Conservation (phyloP, 495 filamentous ascomycete genomes). For the Trichoderma erinaceum region DNA sequence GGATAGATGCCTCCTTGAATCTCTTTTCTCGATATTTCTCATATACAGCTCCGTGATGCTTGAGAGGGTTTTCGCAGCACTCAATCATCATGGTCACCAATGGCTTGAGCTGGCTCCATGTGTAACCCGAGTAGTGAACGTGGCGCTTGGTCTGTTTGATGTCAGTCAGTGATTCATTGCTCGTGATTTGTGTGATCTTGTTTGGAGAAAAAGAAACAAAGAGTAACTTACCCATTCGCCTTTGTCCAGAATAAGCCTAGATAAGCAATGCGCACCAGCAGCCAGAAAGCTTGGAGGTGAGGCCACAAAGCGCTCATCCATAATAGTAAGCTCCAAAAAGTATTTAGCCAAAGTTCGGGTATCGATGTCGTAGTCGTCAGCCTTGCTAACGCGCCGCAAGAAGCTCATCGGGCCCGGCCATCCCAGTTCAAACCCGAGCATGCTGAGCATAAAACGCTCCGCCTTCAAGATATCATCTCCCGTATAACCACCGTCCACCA, state of each 20-base stretch:
- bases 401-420: slow-evolving; percentile 99
- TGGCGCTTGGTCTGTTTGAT: slow-evolving; percentile 63
- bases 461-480: slow-evolving; percentile 93
- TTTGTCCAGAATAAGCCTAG: slow-evolving; percentile 82
- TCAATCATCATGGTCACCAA: slow-evolving; percentile 72
- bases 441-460: slow-evolving; percentile 94
- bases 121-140: slow-evolving; percentile 89
- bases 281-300: slow-evolving; percentile 83
- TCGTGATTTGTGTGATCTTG: slow-evolving; percentile 9
- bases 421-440: slow-evolving; percentile 89
- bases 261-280: slow-evolving; percentile 87
- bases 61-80: slow-evolving; percentile 73
- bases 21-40: slow-evolving; percentile 84
- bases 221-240: slow-evolving; percentile 77
- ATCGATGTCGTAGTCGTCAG: slow-evolving; percentile 94
- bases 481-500: slow-evolving; percentile 90
- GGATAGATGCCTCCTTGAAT: slow-evolving; percentile 75
- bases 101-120: slow-evolving; percentile 71
- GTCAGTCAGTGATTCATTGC: slow-evolving; percentile 24
- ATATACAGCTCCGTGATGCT: slow-evolving; percentile 79
- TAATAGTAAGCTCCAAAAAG: slow-evolving; percentile 91
- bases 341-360: slow-evolving; percentile 96
- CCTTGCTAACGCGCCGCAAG: slow-evolving; percentile 92
- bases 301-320: slow-evolving; percentile 96
- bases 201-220: not conserved